Conservation (phyloP, 495 filamentous ascomycete genomes). For the Neurospora pannonica region DNA sequence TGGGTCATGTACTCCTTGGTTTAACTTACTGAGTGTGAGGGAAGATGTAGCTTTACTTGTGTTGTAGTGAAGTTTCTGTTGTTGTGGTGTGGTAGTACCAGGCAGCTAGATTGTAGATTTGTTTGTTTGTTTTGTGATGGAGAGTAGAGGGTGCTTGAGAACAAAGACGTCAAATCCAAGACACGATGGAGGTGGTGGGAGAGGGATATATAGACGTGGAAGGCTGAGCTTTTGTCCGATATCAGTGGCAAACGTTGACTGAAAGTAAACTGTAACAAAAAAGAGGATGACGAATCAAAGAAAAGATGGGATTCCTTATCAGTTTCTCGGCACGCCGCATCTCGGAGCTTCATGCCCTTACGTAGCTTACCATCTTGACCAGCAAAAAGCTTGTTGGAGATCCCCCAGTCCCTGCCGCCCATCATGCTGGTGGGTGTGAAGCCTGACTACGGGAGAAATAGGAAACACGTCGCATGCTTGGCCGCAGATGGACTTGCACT, state of each 20-base stretch:
- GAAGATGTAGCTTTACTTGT: not conserved
- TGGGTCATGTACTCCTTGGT: not conserved
- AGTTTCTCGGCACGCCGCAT: not conserved
- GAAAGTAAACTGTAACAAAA: not conserved
- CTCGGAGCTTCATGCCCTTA: not conserved
- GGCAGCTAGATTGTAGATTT: not conserved
- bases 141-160: not conserved
- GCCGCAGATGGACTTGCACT: not conserved
- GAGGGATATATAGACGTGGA: not conserved
- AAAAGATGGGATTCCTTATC: not conserved
- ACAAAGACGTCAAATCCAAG: not conserved
- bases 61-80: not conserved
- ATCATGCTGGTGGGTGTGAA: not conserved
- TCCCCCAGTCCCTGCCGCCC: not conserved
- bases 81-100: not conserved
- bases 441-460: not conserved
- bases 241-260: not conserved
- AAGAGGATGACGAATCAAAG: not conserved
- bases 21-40: not conserved
- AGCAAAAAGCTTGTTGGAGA: not conserved
- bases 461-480: not conserved
- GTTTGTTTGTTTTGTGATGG: not conserved
- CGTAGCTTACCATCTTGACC: not conserved
- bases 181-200: not conserved
- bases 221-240: not conserved